A percentile compares a stretch with the other conserved stretches of the same genome.
phyloP scores from a whole-genome alignment of 2,329 filamentous ascomycete genomes.

The Coniochaeta hoffmannii region DNA sequence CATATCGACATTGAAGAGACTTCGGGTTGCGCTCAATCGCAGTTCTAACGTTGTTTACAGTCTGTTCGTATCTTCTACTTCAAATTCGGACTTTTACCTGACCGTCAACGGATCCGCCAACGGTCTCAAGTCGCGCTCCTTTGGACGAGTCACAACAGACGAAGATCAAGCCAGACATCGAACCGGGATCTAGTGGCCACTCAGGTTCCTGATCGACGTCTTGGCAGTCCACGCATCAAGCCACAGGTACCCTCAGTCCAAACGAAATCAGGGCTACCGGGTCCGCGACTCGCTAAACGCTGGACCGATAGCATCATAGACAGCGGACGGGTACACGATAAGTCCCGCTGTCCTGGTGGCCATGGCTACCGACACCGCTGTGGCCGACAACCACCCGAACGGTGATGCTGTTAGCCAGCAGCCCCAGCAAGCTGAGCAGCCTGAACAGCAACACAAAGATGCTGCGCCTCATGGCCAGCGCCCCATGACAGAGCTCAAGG shows the following conservation, averaged over 20 bases:
- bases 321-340: not conserved
- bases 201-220: not conserved
- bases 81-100: not conserved
- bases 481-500: conserved; percentile 7
- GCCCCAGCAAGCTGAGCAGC: not conserved
- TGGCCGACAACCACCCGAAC: too few species aligned
- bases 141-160: not conserved
- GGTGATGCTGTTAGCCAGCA: not conserved
- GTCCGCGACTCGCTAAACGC: not conserved
- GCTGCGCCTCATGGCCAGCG: not conserved
- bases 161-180: not conserved
- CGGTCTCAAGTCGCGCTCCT: not conserved
- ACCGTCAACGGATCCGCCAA: not conserved
- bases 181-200: not conserved
- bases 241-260: not conserved
- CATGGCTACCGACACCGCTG: not conserved
- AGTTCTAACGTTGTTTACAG: too few species aligned
- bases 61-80: not conserved
- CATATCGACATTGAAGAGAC: too few species aligned
- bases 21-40: too few species aligned
- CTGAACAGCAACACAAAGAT: not conserved
- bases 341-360: not conserved
- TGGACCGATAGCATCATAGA: not conserved
- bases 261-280: not conserved
- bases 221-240: not conserved